Evolutionary conservation across 2,329 filamentous ascomycete genomes (phyloP).

Genomic region (Colletotrichum eremochloae): DNA sequence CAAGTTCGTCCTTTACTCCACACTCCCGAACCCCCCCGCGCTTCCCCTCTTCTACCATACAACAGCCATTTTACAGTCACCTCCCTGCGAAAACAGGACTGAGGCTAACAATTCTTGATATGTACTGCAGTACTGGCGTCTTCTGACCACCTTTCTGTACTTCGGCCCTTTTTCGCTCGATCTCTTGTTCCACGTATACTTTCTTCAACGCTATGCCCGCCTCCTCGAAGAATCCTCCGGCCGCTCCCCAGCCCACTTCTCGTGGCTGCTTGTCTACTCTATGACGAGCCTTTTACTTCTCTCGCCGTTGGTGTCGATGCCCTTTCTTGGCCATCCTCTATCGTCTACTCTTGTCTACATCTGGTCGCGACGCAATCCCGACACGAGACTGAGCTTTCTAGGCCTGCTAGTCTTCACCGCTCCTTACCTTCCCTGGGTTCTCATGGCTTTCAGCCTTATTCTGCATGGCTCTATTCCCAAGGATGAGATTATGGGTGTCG

Average conservation of each 20-base stretch:
- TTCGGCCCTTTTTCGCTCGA: slow-evolving; percentile 95
- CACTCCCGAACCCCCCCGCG: slow-evolving; percentile 18
- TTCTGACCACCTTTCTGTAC: slow-evolving; percentile 97
- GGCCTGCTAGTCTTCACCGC: slow-evolving; percentile 92
- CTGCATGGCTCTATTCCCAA: slow-evolving; percentile 91
- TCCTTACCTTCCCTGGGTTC: slow-evolving; percentile 94
- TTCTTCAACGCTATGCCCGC: slow-evolving; percentile 94
- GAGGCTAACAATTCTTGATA: slow-evolving; percentile 36
- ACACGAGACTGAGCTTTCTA: slow-evolving; percentile 89
- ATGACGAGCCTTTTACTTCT: slow-evolving; percentile 83
- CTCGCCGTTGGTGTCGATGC: slow-evolving; percentile 89
- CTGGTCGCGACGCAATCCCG: slow-evolving; percentile 95
- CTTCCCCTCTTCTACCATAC: slow-evolving; percentile 2
- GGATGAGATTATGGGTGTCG: slow-evolving; percentile 95
- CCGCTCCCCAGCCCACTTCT: slow-evolving; percentile 91
- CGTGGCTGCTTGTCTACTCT: slow-evolving; percentile 92
- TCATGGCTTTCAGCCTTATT: slow-evolving; percentile 93
- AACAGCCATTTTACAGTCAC: neutral
- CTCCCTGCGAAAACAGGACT: neutral
- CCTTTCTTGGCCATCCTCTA: slow-evolving; percentile 93
- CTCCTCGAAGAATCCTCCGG: slow-evolving; percentile 96
- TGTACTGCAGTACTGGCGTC: slow-evolving; percentile 84
- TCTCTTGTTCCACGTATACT: slow-evolving; percentile 97
- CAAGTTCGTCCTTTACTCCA: slow-evolving; percentile 72
- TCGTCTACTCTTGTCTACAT: slow-evolving; percentile 97